phyloP scores from a whole-genome alignment of 768 basidiomycete species.

The Tylopilus cervinicoccineus region DNA sequence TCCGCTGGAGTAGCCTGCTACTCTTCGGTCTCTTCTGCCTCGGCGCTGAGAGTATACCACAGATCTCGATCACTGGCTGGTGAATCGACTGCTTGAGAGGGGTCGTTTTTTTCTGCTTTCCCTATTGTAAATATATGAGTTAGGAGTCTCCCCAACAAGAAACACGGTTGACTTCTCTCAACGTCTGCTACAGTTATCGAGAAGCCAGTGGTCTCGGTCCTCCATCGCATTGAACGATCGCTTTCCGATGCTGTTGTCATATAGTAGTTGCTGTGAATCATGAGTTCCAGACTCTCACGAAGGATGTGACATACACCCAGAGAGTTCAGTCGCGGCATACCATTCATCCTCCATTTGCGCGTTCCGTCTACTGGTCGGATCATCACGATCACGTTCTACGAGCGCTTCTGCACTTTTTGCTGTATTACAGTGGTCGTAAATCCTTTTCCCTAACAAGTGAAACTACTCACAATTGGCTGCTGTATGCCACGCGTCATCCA shows the following conservation, averaged over 20 bases:
- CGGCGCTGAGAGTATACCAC: neutral
- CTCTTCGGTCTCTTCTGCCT: neutral
- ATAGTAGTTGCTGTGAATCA: neutral
- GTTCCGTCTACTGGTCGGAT: neutral
- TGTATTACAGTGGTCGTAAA: neutral
- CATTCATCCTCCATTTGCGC: neutral
- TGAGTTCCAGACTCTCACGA: neutral
- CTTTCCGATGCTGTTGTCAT: neutral
- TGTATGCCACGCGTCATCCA: neutral
- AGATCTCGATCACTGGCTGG: neutral
- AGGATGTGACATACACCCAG: neutral
- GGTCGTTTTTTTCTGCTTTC: neutral
- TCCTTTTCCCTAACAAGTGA: neutral
- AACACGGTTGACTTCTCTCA: neutral
- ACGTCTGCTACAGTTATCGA: neutral
- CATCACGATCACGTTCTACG: neutral
- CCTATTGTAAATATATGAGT: neutral
- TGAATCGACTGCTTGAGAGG: neutral
- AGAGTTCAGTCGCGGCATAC: neutral
- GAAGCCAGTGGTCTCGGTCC: neutral
- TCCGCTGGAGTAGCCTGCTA: neutral
- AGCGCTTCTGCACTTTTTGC: neutral
- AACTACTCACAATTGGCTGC: neutral
- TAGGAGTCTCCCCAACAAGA: neutral
- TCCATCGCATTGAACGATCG: neutral